Conservation (phyloP, 495 filamentous ascomycete genomes). For the Trichoderma erinaceum region DNA sequence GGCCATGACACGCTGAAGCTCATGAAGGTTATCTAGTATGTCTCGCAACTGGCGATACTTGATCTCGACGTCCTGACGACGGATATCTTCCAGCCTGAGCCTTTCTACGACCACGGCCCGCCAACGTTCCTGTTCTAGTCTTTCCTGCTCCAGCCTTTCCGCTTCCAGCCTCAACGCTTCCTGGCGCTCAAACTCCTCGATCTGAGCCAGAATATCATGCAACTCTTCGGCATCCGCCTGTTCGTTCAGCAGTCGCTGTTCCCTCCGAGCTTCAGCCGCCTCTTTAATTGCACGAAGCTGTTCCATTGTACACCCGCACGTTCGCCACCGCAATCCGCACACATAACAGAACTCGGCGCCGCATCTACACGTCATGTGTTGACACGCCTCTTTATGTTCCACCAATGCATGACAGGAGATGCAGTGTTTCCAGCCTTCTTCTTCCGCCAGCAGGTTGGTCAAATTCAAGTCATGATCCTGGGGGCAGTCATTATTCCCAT, state of each 20-base stretch:
- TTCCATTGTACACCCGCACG: constrained; percentile 31
- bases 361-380: constrained; percentile 50
- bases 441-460: constrained; percentile 33
- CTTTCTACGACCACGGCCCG: constrained; percentile 23
- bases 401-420: constrained; percentile 35
- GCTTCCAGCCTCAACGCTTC: constrained; percentile 29
- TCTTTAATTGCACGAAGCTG: constrained; percentile 26
- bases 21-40: constrained; percentile 23
- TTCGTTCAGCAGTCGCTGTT: constrained; percentile 17
- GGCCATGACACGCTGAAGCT: constrained; percentile 22
- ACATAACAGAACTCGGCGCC: constrained; percentile 48
- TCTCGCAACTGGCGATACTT: constrained; percentile 27
- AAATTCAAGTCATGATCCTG: constrained; percentile 28
- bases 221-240: constrained; percentile 28
- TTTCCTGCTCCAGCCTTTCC: constrained; percentile 24
- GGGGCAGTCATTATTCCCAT: constrained; percentile 26
- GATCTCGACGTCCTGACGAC: constrained; percentile 23
- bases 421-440: constrained; percentile 40
- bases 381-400: constrained; percentile 43
- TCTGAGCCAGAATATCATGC: constrained; percentile 27
- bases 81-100: constrained; percentile 25
- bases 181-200: constrained; percentile 34
- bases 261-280: constrained; percentile 19
- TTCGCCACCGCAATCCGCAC: constrained; percentile 36
- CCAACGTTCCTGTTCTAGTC: constrained; percentile 24